phyloP scores from a whole-genome alignment of 2,329 filamentous ascomycete species.

The Aureobasidium sp. region DNA sequence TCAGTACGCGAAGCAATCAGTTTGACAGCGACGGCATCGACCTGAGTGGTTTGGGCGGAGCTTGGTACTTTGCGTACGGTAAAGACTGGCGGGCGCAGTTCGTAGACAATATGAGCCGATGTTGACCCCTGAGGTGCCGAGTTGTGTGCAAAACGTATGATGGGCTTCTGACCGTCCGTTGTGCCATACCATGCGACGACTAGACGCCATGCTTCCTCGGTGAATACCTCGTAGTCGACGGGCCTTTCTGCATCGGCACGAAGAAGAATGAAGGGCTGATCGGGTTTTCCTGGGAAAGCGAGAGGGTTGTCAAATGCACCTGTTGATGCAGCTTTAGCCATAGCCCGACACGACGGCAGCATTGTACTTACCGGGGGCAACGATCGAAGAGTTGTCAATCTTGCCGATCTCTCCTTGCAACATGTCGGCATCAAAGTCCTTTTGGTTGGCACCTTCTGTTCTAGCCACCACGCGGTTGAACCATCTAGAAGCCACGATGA shows the following conservation, averaged over 20 bases:
- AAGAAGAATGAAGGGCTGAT: conserved; percentile 56
- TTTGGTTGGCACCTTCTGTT: conserved; percentile 48
- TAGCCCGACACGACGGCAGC: background rate
- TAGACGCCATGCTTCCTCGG: conserved; percentile 70
- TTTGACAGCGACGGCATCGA: conserved; percentile 41
- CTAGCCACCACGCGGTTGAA: conserved; percentile 62
- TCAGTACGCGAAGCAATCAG: conserved; percentile 64
- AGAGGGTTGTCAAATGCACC: conserved; percentile 21
- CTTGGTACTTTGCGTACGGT: conserved; percentile 63
- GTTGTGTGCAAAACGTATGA: conserved; percentile 70
- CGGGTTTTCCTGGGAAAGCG: conserved; percentile 18
- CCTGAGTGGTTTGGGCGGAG: conserved; percentile 10
- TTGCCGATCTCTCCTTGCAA: conserved; percentile 61
- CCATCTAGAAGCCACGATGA: conserved; percentile 72
- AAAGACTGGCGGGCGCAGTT: conserved; percentile 77
- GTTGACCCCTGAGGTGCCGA: conserved; percentile 51
- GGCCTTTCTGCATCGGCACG: conserved; percentile 54
- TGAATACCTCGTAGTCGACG: conserved; percentile 70
- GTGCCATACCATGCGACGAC: conserved; percentile 77
- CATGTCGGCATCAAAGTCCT: conserved; percentile 49
- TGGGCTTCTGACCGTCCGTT: conserved; percentile 57
- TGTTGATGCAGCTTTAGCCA: background rate
- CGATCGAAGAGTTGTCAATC: conserved; percentile 79
- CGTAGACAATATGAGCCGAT: conserved; percentile 60
- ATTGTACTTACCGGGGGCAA: conserved; percentile 29